Conservation (phyloP, 305 asterid genomes). For the Plantago rigida region DNA sequence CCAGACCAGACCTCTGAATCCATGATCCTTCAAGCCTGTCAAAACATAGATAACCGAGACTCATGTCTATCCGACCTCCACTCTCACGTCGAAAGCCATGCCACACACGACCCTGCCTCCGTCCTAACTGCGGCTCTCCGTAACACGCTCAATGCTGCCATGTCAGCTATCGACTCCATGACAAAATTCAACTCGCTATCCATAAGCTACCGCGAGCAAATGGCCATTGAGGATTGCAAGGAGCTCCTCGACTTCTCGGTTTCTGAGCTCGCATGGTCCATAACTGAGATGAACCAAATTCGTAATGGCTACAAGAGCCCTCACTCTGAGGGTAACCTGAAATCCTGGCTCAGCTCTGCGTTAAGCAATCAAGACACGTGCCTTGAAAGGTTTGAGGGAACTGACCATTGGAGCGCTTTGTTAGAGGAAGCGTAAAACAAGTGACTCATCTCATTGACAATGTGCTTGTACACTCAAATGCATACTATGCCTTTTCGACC, state of each 20-base stretch:
- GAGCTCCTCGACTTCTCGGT: slow-evolving; percentile 82
- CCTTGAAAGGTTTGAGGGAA: slow-evolving; percentile 82
- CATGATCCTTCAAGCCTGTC: slow-evolving; percentile 52
- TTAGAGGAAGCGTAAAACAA: slow-evolving; percentile 56
- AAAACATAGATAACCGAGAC: slow-evolving; percentile 36
- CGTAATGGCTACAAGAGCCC: slow-evolving; percentile 38
- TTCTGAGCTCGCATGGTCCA: slow-evolving; percentile 73
- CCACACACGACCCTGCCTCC: slow-evolving; percentile 28
- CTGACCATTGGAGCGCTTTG: slow-evolving; percentile 53
- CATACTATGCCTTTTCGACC: slow-evolving; percentile 48
- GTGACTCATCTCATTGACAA: slow-evolving; percentile 78
- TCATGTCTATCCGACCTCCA: slow-evolving; percentile 48
- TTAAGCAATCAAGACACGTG: slow-evolving; percentile 90
- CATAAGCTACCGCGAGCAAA: slow-evolving; percentile 51
- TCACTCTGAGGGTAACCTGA: slow-evolving; percentile 50
- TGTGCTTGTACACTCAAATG: slow-evolving; percentile 55
- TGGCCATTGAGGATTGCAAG: slow-evolving; percentile 71
- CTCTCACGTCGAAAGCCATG: slow-evolving; percentile 28
- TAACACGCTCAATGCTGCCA: slow-evolving; percentile 50
- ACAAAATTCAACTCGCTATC: slow-evolving; percentile 60
- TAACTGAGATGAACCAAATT: slow-evolving; percentile 56
- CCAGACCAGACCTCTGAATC: slow-evolving; percentile 32
- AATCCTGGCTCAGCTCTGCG: slow-evolving; percentile 90
- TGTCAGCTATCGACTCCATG: slow-evolving; percentile 40
- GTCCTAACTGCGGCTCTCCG: slow-evolving; percentile 49